Conservation (phyloP, 2,329 filamentous ascomycete genomes). For the Talaromyces amestolkiae region DNA sequence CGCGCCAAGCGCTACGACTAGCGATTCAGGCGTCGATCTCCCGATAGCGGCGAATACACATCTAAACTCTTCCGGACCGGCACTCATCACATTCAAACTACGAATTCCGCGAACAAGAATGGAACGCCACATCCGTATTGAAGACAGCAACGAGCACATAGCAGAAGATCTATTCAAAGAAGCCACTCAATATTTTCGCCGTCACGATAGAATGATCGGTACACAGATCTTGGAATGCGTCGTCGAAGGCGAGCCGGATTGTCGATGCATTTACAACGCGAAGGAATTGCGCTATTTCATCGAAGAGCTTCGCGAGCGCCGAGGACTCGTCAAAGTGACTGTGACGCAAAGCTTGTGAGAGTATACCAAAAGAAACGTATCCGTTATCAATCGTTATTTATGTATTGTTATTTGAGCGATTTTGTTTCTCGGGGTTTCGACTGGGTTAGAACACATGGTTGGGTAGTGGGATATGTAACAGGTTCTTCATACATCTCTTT, state of each 20-base stretch:
- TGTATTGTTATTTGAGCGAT: background rate
- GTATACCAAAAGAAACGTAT: background rate
- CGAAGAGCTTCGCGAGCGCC: constrained; percentile 14
- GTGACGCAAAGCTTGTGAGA: constrained; percentile 15
- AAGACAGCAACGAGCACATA: constrained; percentile 5
- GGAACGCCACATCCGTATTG: constrained; percentile 12
- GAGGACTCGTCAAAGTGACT: constrained; percentile 8
- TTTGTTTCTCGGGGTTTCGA: background rate
- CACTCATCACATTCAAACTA: constrained; percentile 13
- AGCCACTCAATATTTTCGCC: constrained; percentile 12
- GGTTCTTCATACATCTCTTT: background rate
- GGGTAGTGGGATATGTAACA: background rate
- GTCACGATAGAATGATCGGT: constrained; percentile 10
- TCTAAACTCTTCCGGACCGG: background rate
- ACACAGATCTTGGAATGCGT: constrained; percentile 12
- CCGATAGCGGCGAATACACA: background rate
- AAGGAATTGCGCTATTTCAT: constrained; percentile 16
- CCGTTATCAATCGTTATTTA: background rate
- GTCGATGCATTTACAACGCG: constrained; percentile 17
- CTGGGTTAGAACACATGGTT: background rate
- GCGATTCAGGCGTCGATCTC: constrained; percentile 13
- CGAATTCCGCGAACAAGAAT: constrained; percentile 9
- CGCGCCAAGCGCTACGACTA: background rate
- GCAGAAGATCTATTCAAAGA: constrained; percentile 14
- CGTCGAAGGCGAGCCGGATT: constrained; percentile 15